Evolutionary conservation across 225 moss, liverwort and hornwort species (phyloP), one percentile per base, ranked within the genome.

Genomic region (Sphagnum contortum): DNA sequence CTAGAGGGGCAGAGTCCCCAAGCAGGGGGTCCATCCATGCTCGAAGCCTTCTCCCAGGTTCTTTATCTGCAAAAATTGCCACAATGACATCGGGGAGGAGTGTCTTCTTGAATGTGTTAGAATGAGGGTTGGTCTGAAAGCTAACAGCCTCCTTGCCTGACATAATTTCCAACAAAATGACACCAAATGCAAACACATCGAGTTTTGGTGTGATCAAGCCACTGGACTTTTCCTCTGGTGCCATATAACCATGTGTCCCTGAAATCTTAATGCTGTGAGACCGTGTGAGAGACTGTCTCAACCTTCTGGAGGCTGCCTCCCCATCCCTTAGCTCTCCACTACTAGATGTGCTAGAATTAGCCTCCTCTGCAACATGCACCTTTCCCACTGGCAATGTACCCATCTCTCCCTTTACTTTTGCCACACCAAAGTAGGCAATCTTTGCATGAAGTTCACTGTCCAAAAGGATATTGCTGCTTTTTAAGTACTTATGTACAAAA

Each of bases 221-320:
- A 3, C 69, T 64, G 12, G 76, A 73, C 3, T 78, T 67, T 63
- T 92, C 92, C 80, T 96, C 95, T 0, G 95, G 95, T 3, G 95
- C 90, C 95, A 96, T 96, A 70, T 96, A 96, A 45, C 95, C 92
- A 44, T 86, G 79, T 53, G 95, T 96, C 44, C 95, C 95, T 3
- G 86, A 80, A 52, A 96, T 82, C 77, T 83, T 92, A 61, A 84
- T 79, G 78, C 95, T 96, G 8, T 88, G 86, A 3, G 89, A 78
- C 49, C 89, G 82, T 14, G 72, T 69, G 45, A 79, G n/a, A 4
- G 79, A 80, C 47, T 71, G 29, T 29, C 29, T 29, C 12, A 65
- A 63, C 54, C 9, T 29, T 3, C 66, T 61, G 2, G 52, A 52
- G 29, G 29, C 29, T 9, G 7, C 9, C 52, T 52, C 52, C 9